Evolutionary conservation across 345 rosid genomes (phyloP), one percentile per base, ranked within the genome.

Genomic region (Lagerstroemia speciosa): DNA sequence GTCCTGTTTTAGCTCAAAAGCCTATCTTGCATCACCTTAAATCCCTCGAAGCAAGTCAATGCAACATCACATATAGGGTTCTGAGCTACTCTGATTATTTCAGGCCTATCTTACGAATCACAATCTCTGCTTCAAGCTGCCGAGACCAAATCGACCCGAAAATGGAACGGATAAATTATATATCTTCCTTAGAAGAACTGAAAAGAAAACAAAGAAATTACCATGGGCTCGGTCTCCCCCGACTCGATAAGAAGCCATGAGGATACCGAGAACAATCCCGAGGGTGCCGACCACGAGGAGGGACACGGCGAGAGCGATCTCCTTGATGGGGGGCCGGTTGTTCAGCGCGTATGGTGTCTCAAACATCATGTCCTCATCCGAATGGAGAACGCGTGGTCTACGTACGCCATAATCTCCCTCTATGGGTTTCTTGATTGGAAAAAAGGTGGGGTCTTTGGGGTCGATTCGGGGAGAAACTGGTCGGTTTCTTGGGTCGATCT

Each of bases 221-320:
- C 98, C 98, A 67, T 91, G 96, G 66, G 79, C 91, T 20, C 87
- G 86, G 75, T 93, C 98, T 29, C 98, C 98, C 68, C 98, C 98
- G 38, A 90, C 82, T 69, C 70, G 82, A 73, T 93, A 86, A 76
- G 67, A 78, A 60, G 92, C 82, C 98, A 93, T 91, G 78, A 81
- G 70, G 75, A 71, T 66, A 17, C 98, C 98, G 29, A 83, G 71
- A 50, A 91, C 72, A 79, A 93, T 91, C 60, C 86, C 92, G 66
- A 84, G 64, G 29, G 94, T 77, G 60, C 98, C 98, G 66, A 91
- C 88, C 30, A 93, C 86, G 70, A 93, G 97, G 41, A 93, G 89
- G 64, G 93, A 82, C 57, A 93, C 76, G 68, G 98, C 97, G 37
- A 93, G 88, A 33, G 84, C 85, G 84, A 93, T 93, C 92, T 93